These are phyloP conservation scores for Globomyces pollinis-pini DNA, from an alignment of 192 early-diverging fungal species.

Conservation along the genomic window DNA sequence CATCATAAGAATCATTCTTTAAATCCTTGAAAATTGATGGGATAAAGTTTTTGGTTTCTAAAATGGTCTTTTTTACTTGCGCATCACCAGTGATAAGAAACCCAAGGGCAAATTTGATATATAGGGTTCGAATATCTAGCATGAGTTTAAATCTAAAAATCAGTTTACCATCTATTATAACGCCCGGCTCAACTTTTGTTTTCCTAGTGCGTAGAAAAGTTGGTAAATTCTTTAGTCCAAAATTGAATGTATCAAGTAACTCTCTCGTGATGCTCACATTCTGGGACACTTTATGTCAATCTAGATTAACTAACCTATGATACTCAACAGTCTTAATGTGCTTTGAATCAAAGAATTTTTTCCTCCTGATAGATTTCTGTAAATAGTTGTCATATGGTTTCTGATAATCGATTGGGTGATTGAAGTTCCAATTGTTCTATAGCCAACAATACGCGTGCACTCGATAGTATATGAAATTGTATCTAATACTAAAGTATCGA, in stretches of 20 bases:
- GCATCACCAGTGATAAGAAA: conserved; percentile 68
- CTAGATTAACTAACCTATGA: conserved; percentile 56
- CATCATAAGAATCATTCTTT: conserved; percentile 56
- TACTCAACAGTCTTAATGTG: conserved; percentile 52
- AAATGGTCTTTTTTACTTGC: conserved; percentile 56
- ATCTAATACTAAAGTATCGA: conserved; percentile 51
- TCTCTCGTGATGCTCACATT: conserved; percentile 53
- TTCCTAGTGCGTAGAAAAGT: conserved; percentile 31
- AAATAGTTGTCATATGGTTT: conserved; percentile 58
- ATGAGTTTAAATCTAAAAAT: too few species aligned
- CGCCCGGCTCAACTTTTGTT: too few species aligned
- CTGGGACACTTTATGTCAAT: too few species aligned
- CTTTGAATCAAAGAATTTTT: conserved; percentile 52
- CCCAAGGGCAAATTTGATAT: conserved; percentile 67
- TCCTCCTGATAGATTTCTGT: conserved; percentile 53
- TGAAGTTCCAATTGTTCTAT: conserved; percentile 20
- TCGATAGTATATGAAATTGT: conserved; percentile 52
- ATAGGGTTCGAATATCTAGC: conserved; percentile 65
- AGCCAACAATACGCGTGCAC: conserved; percentile 31
- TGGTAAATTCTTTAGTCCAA: conserved; percentile 49
- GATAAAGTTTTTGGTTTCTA: conserved; percentile 67
- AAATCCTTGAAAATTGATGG: conserved; percentile 62
- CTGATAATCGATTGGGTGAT: conserved; percentile 49
- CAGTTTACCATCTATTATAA: conserved; percentile 12
- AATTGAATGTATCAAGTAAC: conserved; percentile 64